Evolutionary conservation across 2,329 filamentous ascomycete species (phyloP).

Genomic region (Penicillium sp.): DNA sequence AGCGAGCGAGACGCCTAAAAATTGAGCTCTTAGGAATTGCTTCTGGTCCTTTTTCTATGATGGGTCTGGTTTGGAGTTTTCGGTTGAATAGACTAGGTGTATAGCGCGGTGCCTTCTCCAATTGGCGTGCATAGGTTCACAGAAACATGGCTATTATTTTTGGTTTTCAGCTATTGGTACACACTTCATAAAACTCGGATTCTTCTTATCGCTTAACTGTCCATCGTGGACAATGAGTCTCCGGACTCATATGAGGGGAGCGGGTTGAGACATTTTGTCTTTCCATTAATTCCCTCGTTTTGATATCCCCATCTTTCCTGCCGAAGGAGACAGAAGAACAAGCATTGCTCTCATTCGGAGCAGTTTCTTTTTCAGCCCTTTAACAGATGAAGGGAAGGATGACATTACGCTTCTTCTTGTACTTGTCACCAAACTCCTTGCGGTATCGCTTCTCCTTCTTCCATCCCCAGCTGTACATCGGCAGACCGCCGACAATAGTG

Average conservation of each 20-base stretch:
- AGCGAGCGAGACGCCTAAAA: conserved; percentile 9
- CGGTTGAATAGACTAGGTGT: conserved; percentile 4
- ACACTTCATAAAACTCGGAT: conserved; percentile 4
- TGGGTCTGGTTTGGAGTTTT: conserved; percentile 8
- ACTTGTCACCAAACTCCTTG: conserved; percentile 84
- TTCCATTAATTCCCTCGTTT: not conserved
- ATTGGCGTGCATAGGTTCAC: conserved; percentile 12
- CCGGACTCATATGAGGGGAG: not conserved
- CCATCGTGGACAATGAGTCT: not conserved
- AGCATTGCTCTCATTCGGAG: not conserved
- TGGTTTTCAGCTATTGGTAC: conserved; percentile 10
- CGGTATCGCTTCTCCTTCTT: conserved; percentile 91
- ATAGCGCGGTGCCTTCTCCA: conserved; percentile 11
- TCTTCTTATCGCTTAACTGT: not conserved
- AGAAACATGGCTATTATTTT: conserved; percentile 15
- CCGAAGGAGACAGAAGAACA: not conserved
- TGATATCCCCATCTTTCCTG: not conserved
- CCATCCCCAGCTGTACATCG: conserved; percentile 83
- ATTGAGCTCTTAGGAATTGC: not conserved
- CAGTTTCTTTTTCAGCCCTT: conserved; percentile 11
- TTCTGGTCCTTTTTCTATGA: not conserved
- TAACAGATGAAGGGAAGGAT: conserved; percentile 75
- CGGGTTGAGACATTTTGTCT: not conserved
- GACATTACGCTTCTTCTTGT: conserved; percentile 86
- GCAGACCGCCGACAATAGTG: conserved; percentile 62